phyloP scores from a whole-genome alignment of 352 stramenopile genomes.

The Globisporangium canariense region DNA sequence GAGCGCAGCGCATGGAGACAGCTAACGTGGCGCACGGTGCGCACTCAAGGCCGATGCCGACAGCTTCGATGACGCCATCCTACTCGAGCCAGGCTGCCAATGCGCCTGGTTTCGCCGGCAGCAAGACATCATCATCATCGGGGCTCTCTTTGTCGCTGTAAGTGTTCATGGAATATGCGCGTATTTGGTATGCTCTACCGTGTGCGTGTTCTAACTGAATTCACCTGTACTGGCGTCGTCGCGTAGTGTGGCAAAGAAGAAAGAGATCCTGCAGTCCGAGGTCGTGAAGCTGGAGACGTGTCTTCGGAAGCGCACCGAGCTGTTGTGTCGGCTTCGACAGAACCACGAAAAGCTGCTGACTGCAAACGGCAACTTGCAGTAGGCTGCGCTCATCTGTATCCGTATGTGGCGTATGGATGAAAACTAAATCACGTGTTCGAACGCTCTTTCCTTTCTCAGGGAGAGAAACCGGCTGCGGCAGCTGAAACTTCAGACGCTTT shows the following conservation, averaged over 20 bases:
- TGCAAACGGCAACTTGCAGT: slow-evolving; percentile 14
- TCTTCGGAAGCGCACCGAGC: slow-evolving; percentile 11
- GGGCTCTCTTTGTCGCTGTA: slow-evolving; percentile 2
- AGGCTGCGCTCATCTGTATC: not conserved
- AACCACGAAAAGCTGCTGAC: slow-evolving; percentile 10
- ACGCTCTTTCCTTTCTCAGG: not conserved
- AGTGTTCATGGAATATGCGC: not conserved
- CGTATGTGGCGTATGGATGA: not conserved
- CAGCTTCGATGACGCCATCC: not conserved
- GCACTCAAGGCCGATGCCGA: not conserved
- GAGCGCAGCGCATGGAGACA: not conserved
- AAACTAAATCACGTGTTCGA: too few species aligned
- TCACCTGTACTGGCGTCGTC: not conserved
- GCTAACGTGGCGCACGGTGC: not conserved
- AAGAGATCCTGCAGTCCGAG: slow-evolving; percentile 14
- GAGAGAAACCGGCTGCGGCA: slow-evolving; percentile 12
- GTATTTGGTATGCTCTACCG: not conserved
- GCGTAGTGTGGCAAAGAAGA: slow-evolving; percentile 13
- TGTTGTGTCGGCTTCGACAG: slow-evolving; percentile 7
- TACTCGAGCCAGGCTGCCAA: not conserved
- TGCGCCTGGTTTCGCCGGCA: not conserved
- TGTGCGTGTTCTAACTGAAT: not conserved
- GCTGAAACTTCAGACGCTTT: slow-evolving; percentile 2
- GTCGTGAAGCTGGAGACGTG: slow-evolving; percentile 12
- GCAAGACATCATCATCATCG: slow-evolving; percentile 1